A percentile compares a stretch with the other conserved stretches of the same genome.
Evolutionary conservation across 2,329 filamentous ascomycete genomes (phyloP).

Genomic region (Apiospora aurea): DNA sequence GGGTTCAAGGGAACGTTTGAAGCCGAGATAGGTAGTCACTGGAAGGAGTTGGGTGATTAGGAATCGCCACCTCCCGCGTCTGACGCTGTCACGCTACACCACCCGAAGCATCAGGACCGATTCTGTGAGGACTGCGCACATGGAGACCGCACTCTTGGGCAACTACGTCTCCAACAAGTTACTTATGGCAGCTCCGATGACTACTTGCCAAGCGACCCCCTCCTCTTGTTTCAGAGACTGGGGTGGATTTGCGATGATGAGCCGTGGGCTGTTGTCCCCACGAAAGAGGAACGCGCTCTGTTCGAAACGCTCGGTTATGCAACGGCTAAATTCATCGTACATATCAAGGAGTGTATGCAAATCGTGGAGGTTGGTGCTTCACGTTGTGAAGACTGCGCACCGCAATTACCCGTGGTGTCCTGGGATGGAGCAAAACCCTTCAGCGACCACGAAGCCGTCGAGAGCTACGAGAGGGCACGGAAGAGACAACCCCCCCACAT

Average conservation of each 20-base stretch:
- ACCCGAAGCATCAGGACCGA: not conserved
- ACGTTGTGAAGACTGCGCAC: not conserved
- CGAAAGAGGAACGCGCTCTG: not conserved
- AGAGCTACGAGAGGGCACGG: slow-evolving; percentile 2
- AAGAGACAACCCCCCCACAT: slow-evolving; percentile 16
- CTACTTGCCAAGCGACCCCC: not conserved
- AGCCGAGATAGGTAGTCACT: slow-evolving; percentile 26
- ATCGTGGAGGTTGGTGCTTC: not conserved
- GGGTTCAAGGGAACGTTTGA: not conserved
- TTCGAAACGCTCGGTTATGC: slow-evolving; percentile 11
- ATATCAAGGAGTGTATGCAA: not conserved
- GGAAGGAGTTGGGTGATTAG: slow-evolving; percentile 25
- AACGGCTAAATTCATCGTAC: not conserved
- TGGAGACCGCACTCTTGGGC: not conserved
- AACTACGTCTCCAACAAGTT: not conserved
- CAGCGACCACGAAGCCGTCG: not conserved
- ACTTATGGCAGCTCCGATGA: not conserved
- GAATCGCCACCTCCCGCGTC: not conserved
- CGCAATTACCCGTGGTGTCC: not conserved
- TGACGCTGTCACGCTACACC: not conserved
- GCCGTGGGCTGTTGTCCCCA: not conserved
- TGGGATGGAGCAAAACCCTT: not conserved
- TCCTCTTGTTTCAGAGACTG: slow-evolving; percentile 11
- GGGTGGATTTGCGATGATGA: not conserved
- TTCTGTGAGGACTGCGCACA: not conserved